Percentiles rank a stretch among this genome's conserved stretches.
These are phyloP conservation scores for Salix purpurea DNA, from an alignment of 345 rosid genomes.

Conservation along the genomic window DNA sequence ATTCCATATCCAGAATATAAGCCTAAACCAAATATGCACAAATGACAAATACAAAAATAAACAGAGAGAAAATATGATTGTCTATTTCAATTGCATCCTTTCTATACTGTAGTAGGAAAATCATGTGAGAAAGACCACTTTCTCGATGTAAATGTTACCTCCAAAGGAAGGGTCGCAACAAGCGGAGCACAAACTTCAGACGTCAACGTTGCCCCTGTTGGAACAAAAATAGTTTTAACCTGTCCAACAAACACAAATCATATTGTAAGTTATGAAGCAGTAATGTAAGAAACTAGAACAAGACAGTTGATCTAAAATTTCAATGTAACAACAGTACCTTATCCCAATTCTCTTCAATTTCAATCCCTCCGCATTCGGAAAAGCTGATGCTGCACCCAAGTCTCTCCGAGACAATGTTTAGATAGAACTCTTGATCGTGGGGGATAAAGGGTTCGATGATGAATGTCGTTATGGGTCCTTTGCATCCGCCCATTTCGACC, in stretches of 20 bases:
- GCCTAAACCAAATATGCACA: not conserved
- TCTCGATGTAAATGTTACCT: slow-evolving; percentile 41
- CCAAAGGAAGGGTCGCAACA: slow-evolving; percentile 87
- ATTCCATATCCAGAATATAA: not conserved
- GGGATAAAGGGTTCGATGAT: slow-evolving; percentile 90
- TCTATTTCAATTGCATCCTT: not conserved
- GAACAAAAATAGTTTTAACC: slow-evolving; percentile 81
- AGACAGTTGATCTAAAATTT: not conserved
- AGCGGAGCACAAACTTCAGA: slow-evolving; percentile 82
- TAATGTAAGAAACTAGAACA: not conserved
- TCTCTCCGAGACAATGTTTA: slow-evolving; percentile 76
- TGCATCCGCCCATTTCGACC: slow-evolving; percentile 95
- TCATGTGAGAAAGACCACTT: not conserved
- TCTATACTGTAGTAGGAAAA: not conserved
- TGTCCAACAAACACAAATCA: slow-evolving; percentile 25
- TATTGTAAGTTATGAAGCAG: slow-evolving; percentile 1
- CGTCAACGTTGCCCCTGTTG: slow-evolving; percentile 57
- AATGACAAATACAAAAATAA: not conserved
- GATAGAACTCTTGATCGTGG: slow-evolving; percentile 88
- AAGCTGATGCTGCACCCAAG: slow-evolving; percentile 93
- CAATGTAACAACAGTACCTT: slow-evolving; percentile 42
- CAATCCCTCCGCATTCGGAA: slow-evolving; percentile 96
- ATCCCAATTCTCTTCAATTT: slow-evolving; percentile 98
- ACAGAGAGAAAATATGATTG: not conserved
- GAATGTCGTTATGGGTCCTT: slow-evolving; percentile 94